Evolutionary conservation across 2,329 filamentous ascomycete genomes (phyloP).

Genomic region (Colletotrichum sp.): DNA sequence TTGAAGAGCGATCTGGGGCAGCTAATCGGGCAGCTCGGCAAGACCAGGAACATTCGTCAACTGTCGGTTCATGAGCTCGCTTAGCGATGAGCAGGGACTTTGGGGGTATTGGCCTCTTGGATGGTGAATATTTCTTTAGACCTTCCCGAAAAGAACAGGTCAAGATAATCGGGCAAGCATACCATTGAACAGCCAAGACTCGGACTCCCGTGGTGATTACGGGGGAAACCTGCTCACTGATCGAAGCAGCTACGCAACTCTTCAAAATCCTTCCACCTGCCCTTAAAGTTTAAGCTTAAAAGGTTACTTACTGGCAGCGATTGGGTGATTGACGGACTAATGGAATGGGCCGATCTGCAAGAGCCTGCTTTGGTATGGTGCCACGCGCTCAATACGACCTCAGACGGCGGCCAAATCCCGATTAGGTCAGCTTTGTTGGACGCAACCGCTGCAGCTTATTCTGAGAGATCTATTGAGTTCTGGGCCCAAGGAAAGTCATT

Average conservation of each 20-base stretch:
- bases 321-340: not conserved
- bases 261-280: conserved; percentile 15
- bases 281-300: conserved; percentile 19
- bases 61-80: not conserved
- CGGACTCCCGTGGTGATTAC: rapidly evolving
- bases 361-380: not conserved
- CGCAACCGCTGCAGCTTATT: not conserved
- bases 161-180: not conserved
- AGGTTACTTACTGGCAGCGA: not conserved
- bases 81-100: not conserved
- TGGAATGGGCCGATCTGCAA: conserved; percentile 5
- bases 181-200: not conserved
- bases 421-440: not conserved
- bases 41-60: not conserved
- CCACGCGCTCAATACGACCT: not conserved
- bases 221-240: not conserved
- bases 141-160: not conserved
- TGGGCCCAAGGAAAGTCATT: not conserved
- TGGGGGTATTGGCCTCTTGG: not conserved
- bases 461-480: not conserved
- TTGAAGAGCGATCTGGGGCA: not conserved
- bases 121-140: not conserved
- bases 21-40: not conserved
- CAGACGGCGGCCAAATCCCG: not conserved
- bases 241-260: not conserved